Conservation (phyloP, 1,284 basidiomycete genomes). For the Moniliella sp. region DNA sequence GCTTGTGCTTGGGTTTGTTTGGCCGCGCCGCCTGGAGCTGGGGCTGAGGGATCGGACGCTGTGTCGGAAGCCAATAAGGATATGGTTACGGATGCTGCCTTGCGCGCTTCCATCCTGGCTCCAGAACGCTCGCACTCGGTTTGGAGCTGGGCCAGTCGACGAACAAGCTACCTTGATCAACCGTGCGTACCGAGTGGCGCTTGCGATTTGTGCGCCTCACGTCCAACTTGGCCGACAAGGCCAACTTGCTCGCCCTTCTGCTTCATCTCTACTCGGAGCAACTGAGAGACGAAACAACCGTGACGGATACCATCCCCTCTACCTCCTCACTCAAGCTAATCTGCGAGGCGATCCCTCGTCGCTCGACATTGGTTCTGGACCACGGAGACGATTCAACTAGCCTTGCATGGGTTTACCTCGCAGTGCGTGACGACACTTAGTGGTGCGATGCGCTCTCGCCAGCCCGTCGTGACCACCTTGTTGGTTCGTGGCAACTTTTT, state of each 20-base stretch:
- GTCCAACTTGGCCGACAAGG: constrained; percentile 57
- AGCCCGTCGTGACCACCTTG: background rate
- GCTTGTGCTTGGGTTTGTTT: background rate
- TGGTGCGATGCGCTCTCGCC: constrained; percentile 59
- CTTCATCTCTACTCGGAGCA: constrained; percentile 1
- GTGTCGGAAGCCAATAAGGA: too few relatives aligned
- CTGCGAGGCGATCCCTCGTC: constrained; percentile 10
- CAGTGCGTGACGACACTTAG: constrained; percentile 66
- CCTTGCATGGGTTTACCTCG: constrained; percentile 66
- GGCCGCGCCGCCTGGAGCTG: background rate
- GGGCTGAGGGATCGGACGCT: too few relatives aligned
- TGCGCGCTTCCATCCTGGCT: background rate
- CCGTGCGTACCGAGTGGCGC: constrained; percentile 48
- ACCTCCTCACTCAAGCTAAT: constrained; percentile 17
- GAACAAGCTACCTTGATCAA: constrained; percentile 47
- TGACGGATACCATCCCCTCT: constrained; percentile 7
- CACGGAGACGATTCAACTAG: constrained; percentile 35
- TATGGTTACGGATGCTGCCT: background rate
- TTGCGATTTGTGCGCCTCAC: constrained; percentile 41
- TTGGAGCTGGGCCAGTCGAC: constrained; percentile 2
- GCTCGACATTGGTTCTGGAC: constrained; percentile 18
- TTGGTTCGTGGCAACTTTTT: background rate
- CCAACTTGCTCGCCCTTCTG: constrained; percentile 49
- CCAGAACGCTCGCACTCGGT: constrained; percentile 1
- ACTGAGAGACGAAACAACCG: constrained; percentile 14